These are phyloP conservation scores for Aspergillus nanangensis DNA, from an alignment of 495 filamentous ascomycete species.

Conservation along the genomic window DNA sequence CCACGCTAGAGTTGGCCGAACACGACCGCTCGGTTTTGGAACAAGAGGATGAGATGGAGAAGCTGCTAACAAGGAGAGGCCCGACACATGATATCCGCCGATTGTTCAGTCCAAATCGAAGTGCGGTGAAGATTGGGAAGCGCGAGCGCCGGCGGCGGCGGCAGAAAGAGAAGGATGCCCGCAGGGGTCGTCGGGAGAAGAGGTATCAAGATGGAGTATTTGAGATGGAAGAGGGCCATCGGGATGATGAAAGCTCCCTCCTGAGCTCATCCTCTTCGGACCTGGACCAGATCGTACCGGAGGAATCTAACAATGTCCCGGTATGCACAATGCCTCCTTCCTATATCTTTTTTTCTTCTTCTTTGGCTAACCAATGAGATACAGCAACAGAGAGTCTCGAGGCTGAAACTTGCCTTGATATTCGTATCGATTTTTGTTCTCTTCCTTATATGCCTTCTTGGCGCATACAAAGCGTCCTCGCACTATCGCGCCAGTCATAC, in stretches of 20 bases:
- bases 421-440: slow-evolving; percentile 40
- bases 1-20: slow-evolving; percentile 63
- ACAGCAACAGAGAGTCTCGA: slow-evolving; percentile 20
- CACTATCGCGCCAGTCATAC: slow-evolving; percentile 23
- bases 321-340: slow-evolving; percentile 15
- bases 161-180: slow-evolving; percentile 43
- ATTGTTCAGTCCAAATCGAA: slow-evolving; percentile 39
- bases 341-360: background rate
- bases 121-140: slow-evolving; percentile 55
- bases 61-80: slow-evolving; percentile 57
- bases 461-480: slow-evolving; percentile 50
- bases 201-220: slow-evolving; percentile 70
- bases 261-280: slow-evolving; percentile 42
- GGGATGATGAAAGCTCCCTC: slow-evolving; percentile 54
- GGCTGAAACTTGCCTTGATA: slow-evolving; percentile 28
- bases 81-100: slow-evolving; percentile 44
- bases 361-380: slow-evolving; percentile 7
- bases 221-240: slow-evolving; percentile 80
- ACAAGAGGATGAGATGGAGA: slow-evolving; percentile 86
- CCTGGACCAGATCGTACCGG: slow-evolving; percentile 26
- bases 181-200: slow-evolving; percentile 38
- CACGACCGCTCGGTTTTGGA: slow-evolving; percentile 74
- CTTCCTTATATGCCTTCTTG: slow-evolving; percentile 49
- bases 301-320: slow-evolving; percentile 26
- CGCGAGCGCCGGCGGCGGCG: slow-evolving; percentile 39